Conservation (phyloP, 169 alveolate genomes). For the Plasmodium ovale region DNA sequence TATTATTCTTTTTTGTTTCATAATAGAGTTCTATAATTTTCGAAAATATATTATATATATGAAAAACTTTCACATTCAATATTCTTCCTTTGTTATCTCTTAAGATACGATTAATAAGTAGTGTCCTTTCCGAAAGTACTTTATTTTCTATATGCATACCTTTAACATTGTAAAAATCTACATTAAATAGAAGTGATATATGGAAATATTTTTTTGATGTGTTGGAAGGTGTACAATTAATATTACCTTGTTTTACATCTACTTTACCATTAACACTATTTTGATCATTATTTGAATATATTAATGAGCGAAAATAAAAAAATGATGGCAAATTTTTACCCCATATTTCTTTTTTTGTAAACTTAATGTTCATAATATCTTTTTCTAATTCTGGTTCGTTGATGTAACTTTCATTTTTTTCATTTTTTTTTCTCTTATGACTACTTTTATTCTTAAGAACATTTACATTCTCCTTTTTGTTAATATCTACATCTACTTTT, state of each 20-base stretch:
- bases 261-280: not conserved
- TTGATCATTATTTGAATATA: not conserved
- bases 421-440: slow-evolving; percentile 57
- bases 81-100: slow-evolving; percentile 59
- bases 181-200: slow-evolving; percentile 40
- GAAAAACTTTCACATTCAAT: slow-evolving; percentile 44
- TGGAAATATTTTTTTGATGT: slow-evolving; percentile 24
- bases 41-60: slow-evolving; percentile 55
- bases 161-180: slow-evolving; percentile 51
- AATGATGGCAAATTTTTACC: slow-evolving; percentile 24
- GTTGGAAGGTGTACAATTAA: slow-evolving; percentile 6
- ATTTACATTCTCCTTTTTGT: slow-evolving; percentile 3
- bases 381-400: slow-evolving; percentile 68
- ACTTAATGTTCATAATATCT: slow-evolving; percentile 60
- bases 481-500: not conserved
- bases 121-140: slow-evolving; percentile 28
- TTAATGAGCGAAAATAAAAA: slow-evolving; percentile 28
- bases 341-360: slow-evolving; percentile 24
- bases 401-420: slow-evolving; percentile 48
- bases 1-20: slow-evolving; percentile 4
- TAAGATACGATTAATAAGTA: slow-evolving; percentile 18
- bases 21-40: slow-evolving; percentile 57
- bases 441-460: slow-evolving; percentile 26
- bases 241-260: not conserved
- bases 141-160: slow-evolving; percentile 73